A percentile compares a stretch with the other conserved stretches of the same genome.
Evolutionary conservation across 306 rosid species (phyloP).

Genomic region (Rubus idaeus): DNA sequence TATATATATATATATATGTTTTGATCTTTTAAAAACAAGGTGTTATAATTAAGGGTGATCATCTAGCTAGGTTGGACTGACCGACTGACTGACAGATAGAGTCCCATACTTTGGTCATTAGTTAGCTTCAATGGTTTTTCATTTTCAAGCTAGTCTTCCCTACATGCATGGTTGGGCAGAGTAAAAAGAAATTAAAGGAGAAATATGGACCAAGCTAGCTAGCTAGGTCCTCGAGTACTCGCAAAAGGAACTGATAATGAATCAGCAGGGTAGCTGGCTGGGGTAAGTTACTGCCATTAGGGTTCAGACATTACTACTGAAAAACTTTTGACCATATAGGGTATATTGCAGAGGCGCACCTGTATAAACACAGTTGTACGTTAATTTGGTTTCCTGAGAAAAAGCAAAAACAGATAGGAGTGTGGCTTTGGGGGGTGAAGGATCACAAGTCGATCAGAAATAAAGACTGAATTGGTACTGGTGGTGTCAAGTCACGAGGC

Average conservation of each 20-base stretch:
- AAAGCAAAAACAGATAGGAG: conserved; percentile 31
- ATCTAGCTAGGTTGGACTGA: not conserved
- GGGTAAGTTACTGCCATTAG: conserved; percentile 37
- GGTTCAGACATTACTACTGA: conserved; percentile 20
- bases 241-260: conserved; percentile 40
- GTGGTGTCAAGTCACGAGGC: conserved; percentile 69
- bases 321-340: conserved; percentile 65
- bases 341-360: not conserved
- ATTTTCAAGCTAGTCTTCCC: conserved; percentile 19
- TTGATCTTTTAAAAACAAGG: not conserved
- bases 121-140: not conserved
- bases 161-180: conserved; percentile 56
- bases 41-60: not conserved
- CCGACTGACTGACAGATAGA: not conserved
- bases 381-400: conserved; percentile 32
- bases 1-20: not conserved
- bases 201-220: conserved; percentile 50
- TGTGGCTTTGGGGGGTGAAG: conserved; percentile 35
- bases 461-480: conserved; percentile 5
- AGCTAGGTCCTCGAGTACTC: conserved; percentile 30
- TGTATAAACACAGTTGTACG: not conserved
- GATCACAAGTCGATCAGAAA: conserved; percentile 28
- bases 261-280: conserved; percentile 15
- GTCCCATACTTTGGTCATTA: not conserved
- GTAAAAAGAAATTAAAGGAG: conserved; percentile 53